These are phyloP conservation scores for Saxispiralis lemnorum DNA, from an alignment of 495 filamentous ascomycete genomes.

Conservation along the genomic window DNA sequence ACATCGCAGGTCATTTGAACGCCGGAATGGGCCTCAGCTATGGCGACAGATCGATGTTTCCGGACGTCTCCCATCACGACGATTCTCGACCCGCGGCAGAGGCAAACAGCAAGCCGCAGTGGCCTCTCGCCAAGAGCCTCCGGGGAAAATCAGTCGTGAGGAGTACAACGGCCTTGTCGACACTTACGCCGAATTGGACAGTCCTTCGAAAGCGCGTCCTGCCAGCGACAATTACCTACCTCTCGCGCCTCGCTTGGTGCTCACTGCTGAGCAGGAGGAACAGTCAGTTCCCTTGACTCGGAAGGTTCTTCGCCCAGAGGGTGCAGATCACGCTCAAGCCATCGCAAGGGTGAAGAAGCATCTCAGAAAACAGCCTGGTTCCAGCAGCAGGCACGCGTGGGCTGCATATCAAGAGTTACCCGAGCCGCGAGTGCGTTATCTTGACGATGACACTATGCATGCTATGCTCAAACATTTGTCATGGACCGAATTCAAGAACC, in stretches of 20 bases:
- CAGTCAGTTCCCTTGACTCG: neutral
- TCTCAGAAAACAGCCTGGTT: neutral
- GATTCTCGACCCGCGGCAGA: neutral
- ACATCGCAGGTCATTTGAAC: too few relatives aligned
- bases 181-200: conserved; percentile 9
- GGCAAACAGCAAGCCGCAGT: neutral
- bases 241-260: conserved; percentile 12
- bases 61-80: too few relatives aligned
- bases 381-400: conserved; percentile 38
- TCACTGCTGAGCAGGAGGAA: conserved; percentile 8
- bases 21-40: neutral
- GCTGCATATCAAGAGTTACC: conserved; percentile 43
- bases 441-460: conserved; percentile 41
- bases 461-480: conserved; percentile 52
- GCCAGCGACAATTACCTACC: neutral
- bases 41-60: too few relatives aligned
- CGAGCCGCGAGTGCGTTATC: conserved; percentile 44
- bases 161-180: conserved; percentile 13
- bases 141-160: conserved; percentile 8
- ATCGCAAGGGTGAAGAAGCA: neutral
- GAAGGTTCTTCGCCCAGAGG: conserved; percentile 4
- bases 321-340: neutral
- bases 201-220: neutral
- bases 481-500: conserved; percentile 34
- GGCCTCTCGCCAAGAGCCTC: neutral